These are phyloP conservation scores for Trametes gibbosa DNA, from an alignment of 768 basidiomycete species.

Conservation along the genomic window DNA sequence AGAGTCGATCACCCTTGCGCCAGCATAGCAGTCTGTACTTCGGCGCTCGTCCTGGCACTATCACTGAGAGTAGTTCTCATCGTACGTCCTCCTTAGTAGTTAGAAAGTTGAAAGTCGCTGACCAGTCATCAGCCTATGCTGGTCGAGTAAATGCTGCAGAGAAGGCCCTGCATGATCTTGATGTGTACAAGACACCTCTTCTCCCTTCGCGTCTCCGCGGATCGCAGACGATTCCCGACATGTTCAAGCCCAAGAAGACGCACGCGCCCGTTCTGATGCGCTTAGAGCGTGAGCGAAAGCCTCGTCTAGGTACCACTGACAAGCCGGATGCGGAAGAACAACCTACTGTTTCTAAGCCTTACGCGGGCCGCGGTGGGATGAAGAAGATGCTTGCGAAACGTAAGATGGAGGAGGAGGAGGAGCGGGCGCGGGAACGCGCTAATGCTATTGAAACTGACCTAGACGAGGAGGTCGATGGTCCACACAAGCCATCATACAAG, in stretches of 20 bases:
- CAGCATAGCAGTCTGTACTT: constrained; percentile 17
- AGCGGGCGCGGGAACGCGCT: constrained; percentile 33
- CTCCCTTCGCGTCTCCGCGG: constrained; percentile 58
- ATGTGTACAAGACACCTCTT: constrained; percentile 77
- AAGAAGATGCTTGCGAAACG: constrained; percentile 70
- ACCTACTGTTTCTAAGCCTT: constrained; percentile 65
- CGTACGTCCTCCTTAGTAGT: background rate
- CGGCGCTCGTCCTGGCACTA: constrained; percentile 10
- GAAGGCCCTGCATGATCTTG: constrained; percentile 66
- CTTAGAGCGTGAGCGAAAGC: constrained; percentile 49
- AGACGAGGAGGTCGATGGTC: constrained; percentile 31
- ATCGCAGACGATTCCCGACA: constrained; percentile 49
- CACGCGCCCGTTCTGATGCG: constrained; percentile 56
- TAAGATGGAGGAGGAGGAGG: constrained; percentile 54
- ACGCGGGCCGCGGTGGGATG: constrained; percentile 76
- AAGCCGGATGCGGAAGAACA: constrained; percentile 33
- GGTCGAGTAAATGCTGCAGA: constrained; percentile 54
- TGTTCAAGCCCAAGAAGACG: constrained; percentile 55
- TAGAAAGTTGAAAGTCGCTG: background rate
- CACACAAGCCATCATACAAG: constrained; percentile 23
- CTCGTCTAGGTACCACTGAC: constrained; percentile 43
- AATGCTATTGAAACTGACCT: constrained; percentile 31
- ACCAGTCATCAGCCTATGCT: background rate
- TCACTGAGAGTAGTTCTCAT: constrained; percentile 4
- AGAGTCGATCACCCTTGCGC: constrained; percentile 18